Evolutionary conservation across 306 rosid species (phyloP).

Genomic region (Ceratonia siliqua): DNA sequence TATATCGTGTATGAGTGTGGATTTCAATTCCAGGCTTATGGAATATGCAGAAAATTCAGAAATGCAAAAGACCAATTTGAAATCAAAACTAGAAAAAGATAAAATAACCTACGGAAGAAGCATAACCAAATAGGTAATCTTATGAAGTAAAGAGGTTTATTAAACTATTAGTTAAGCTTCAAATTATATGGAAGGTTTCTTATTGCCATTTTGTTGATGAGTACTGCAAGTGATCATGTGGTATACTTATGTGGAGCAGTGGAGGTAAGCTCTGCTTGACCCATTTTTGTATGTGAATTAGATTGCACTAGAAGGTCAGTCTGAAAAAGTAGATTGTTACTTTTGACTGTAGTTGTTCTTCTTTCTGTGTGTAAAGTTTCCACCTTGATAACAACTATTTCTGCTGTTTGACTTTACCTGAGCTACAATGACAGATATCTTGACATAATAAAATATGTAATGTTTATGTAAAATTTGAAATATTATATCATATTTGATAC

Average conservation of each 20-base stretch:
- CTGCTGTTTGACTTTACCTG: no score
- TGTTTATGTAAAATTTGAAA: no score
- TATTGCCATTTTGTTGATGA: neutral
- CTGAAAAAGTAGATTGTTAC: neutral
- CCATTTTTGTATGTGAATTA: neutral
- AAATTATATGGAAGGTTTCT: neutral
- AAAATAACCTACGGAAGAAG: neutral
- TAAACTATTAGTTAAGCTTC: neutral
- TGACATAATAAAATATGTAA: no score
- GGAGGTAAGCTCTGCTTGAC: neutral
- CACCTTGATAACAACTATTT: no score
- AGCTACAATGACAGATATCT: no score
- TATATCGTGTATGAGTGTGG: neutral
- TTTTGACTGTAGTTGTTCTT: no score
- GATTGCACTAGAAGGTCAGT: neutral
- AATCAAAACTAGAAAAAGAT: neutral
- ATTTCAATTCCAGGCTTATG: neutral
- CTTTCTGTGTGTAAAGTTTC: no score
- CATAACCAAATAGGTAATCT: neutral
- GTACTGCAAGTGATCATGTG: neutral
- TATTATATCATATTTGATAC: no score
- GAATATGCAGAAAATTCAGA: neutral
- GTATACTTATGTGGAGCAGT: neutral
- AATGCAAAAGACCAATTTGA: neutral
- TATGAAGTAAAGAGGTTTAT: neutral